A percentile compares a stretch with the other conserved stretches of the same genome.
Conservation (phyloP, 257 asterid genomes). For the Galeopsis tetrahit region DNA sequence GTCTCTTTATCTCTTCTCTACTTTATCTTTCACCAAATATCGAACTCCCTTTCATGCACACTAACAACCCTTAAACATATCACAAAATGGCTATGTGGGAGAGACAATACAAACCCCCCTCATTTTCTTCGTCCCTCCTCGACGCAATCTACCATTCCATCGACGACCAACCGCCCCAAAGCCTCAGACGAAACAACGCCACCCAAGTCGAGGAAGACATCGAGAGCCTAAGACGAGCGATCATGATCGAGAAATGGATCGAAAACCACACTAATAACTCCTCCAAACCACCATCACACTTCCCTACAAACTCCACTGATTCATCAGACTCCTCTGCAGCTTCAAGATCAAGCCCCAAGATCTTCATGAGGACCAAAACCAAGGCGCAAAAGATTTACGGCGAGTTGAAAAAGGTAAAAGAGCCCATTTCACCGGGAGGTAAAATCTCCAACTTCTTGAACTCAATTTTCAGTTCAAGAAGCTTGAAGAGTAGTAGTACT, state of each 20-base stretch:
- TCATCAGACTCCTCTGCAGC: slow-evolving; percentile 53
- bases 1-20: not conserved
- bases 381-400: slow-evolving; percentile 47
- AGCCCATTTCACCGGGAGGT: slow-evolving; percentile 64
- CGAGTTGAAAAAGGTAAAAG: slow-evolving; percentile 52
- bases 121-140: slow-evolving; percentile 82
- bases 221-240: slow-evolving; percentile 73
- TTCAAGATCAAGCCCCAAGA: slow-evolving; percentile 35
- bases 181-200: slow-evolving; percentile 38
- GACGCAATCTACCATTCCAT: slow-evolving; percentile 82
- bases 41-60: not conserved
- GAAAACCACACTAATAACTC: slow-evolving; percentile 36
- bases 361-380: slow-evolving; percentile 32
- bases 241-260: slow-evolving; percentile 85
- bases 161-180: slow-evolving; percentile 47
- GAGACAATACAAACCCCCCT: slow-evolving; percentile 54
- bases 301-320: slow-evolving; percentile 60
- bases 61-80: not conserved
- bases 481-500: slow-evolving; percentile 40
- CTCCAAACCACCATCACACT: slow-evolving; percentile 39
- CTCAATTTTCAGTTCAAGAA: slow-evolving; percentile 71
- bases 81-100: slow-evolving; percentile 41
- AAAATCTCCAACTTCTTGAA: slow-evolving; percentile 63
- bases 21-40: not conserved
- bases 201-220: slow-evolving; percentile 53